Percentiles rank a stretch among this genome's conserved stretches.
Evolutionary conservation across 2,329 filamentous ascomycete genomes (phyloP).

Genomic region (Botrytis pseudocinerea): DNA sequence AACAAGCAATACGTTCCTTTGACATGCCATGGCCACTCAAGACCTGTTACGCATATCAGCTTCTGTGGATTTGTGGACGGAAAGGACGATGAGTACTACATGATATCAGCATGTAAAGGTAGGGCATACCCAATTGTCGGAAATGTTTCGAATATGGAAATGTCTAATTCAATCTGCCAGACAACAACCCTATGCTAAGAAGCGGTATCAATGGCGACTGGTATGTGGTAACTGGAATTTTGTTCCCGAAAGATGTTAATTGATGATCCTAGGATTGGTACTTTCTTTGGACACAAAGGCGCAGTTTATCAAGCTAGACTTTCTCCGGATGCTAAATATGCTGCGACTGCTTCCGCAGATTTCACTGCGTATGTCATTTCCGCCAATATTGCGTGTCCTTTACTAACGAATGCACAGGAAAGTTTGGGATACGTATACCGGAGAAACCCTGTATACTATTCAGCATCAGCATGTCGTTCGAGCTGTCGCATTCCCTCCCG

Average conservation of each 20-base stretch:
- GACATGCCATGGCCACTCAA: constrained; percentile 74
- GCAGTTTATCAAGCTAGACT: constrained; percentile 95
- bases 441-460: constrained; percentile 82
- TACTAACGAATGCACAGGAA: constrained; percentile 60
- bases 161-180: constrained; percentile 48
- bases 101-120: constrained; percentile 74
- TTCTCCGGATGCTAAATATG: constrained; percentile 81
- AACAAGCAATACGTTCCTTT: constrained; percentile 56
- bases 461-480: constrained; percentile 95
- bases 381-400: not conserved
- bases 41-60: constrained; percentile 71
- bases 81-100: constrained; percentile 65
- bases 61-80: constrained; percentile 62
- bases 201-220: constrained; percentile 95
- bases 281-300: constrained; percentile 96
- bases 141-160: not conserved
- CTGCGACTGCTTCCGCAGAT: constrained; percentile 92
- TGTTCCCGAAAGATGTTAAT: constrained; percentile 28
- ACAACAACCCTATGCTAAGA: constrained; percentile 97
- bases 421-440: constrained; percentile 95
- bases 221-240: constrained; percentile 48
- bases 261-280: constrained; percentile 69
- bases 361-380: constrained; percentile 75
- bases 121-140: constrained; percentile 21
- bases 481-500: constrained; percentile 83